A percentile compares a stretch with the other conserved stretches of the same genome.
phyloP scores from a whole-genome alignment of 495 filamentous ascomycete species.

The Diplogelasinospora grovesii region DNA sequence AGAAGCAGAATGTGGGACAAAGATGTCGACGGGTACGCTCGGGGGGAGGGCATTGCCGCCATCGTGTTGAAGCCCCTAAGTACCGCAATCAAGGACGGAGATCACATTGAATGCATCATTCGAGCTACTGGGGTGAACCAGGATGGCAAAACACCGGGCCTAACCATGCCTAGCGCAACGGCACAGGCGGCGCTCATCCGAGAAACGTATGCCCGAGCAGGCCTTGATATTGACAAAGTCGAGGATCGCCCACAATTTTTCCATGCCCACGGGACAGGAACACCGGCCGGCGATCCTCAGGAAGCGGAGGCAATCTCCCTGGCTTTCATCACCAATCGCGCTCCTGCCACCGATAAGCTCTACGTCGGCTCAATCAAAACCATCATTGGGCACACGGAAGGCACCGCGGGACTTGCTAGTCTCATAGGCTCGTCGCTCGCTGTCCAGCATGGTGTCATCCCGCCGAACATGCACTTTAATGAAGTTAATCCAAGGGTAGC shows the following conservation, averaged over 20 bases:
- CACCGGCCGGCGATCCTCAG: background rate
- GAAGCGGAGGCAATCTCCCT: slow-evolving; percentile 35
- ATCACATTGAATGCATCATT: slow-evolving; percentile 55
- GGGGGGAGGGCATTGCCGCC: slow-evolving; percentile 52
- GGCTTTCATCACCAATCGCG: slow-evolving; percentile 21
- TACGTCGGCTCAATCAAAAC: slow-evolving; percentile 50
- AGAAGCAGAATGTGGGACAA: slow-evolving; percentile 52
- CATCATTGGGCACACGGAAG: slow-evolving; percentile 51
- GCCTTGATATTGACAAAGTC: slow-evolving; percentile 26
- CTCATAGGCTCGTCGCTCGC: slow-evolving; percentile 44
- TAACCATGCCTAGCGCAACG: slow-evolving; percentile 44
- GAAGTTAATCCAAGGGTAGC: slow-evolving; percentile 39
- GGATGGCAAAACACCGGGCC: slow-evolving; percentile 43
- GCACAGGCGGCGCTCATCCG: slow-evolving; percentile 48
- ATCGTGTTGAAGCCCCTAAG: slow-evolving; percentile 48
- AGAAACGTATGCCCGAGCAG: slow-evolving; percentile 36
- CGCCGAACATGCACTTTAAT: slow-evolving; percentile 37
- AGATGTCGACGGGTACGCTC: slow-evolving; percentile 53
- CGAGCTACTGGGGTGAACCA: slow-evolving; percentile 47
- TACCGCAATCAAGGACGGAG: slow-evolving; percentile 40
- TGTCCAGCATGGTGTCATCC: slow-evolving; percentile 44
- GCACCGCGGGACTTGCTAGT: slow-evolving; percentile 41
- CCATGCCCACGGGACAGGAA: slow-evolving; percentile 34
- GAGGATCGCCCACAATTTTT: slow-evolving; percentile 37
- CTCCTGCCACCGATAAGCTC: slow-evolving; percentile 22